Conservation (phyloP, 352 stramenopile species). For the Pythium volutum region DNA sequence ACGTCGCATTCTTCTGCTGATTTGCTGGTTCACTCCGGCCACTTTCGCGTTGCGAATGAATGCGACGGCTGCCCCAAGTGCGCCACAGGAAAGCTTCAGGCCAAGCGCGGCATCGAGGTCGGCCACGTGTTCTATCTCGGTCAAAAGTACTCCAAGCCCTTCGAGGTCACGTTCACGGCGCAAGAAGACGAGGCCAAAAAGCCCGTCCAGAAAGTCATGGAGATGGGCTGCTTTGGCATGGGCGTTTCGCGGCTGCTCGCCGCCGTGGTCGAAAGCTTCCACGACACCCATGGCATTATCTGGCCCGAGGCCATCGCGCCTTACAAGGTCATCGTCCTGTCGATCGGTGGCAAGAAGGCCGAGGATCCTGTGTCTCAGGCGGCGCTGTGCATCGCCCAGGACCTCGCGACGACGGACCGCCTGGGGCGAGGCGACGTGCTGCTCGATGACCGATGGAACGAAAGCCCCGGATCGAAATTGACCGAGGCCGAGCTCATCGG, state of each 20-base stretch:
- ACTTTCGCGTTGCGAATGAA: slow-evolving; percentile 65
- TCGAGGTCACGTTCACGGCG: slow-evolving; percentile 55
- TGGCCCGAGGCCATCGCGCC: slow-evolving; percentile 81
- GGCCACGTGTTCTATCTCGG: slow-evolving; percentile 88
- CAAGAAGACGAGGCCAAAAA: slow-evolving; percentile 30
- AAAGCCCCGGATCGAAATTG: slow-evolving; percentile 77
- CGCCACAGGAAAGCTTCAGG: slow-evolving; percentile 39
- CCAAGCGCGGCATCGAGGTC: slow-evolving; percentile 86
- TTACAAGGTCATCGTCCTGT: slow-evolving; percentile 79
- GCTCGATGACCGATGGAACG: slow-evolving; percentile 80
- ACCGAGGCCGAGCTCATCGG: slow-evolving; percentile 85
- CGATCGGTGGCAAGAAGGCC: slow-evolving; percentile 54
- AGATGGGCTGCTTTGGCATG: slow-evolving; percentile 90
- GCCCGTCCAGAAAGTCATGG: slow-evolving; percentile 48
- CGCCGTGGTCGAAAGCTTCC: slow-evolving; percentile 72
- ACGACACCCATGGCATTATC: slow-evolving; percentile 75
- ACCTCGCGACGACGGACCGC: slow-evolving; percentile 44
- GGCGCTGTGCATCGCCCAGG: slow-evolving; percentile 44
- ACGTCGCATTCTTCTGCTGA: neutral
- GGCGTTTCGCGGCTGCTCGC: slow-evolving; percentile 81
- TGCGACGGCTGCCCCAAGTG: slow-evolving; percentile 58
- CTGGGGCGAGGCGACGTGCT: slow-evolving; percentile 54
- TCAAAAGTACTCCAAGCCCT: slow-evolving; percentile 87
- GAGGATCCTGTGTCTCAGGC: slow-evolving; percentile 47
- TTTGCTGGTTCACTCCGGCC: slow-evolving; percentile 31